A percentile compares a stretch with the other conserved stretches of the same genome.
phyloP scores from a whole-genome alignment of 2,329 filamentous ascomycete species.

The Trichoderma oligosporum region DNA sequence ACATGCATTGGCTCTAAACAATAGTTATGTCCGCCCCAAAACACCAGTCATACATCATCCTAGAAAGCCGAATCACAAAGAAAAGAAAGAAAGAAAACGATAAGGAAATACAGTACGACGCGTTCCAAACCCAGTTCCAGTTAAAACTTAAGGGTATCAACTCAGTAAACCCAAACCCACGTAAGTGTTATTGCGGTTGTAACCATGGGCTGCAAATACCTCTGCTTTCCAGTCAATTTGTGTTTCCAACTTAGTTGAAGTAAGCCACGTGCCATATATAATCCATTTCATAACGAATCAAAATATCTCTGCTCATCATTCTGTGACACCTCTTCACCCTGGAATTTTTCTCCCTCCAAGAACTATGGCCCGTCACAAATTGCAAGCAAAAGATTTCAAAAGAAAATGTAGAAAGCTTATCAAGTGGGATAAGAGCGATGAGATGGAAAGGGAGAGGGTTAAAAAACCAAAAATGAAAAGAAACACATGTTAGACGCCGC shows the following conservation, averaged over 20 bases:
- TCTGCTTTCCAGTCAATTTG: not conserved
- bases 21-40: not conserved
- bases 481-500: not conserved
- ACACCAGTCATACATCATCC: not conserved
- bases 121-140: not conserved
- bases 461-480: not conserved
- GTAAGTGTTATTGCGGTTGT: not conserved
- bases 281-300: slow-evolving; percentile 12
- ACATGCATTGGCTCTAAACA: slow-evolving; percentile 13
- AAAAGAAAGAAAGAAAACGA: not conserved
- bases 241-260: not conserved
- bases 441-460: not conserved
- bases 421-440: not conserved
- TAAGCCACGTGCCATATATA: not conserved
- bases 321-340: not conserved
- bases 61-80: not conserved
- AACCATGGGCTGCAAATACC: not conserved
- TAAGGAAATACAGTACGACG: not conserved
- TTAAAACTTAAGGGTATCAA: slow-evolving; percentile 18
- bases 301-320: slow-evolving; percentile 1
- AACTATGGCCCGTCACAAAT: not conserved
- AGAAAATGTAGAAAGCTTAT: not conserved
- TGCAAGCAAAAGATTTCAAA: slow-evolving; percentile 3
- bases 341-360: too few relatives aligned
- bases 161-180: not conserved